Percentiles rank a stretch among this genome's conserved stretches.
Conservation (phyloP, 345 rosid species). For the Syzygium oleosum region DNA sequence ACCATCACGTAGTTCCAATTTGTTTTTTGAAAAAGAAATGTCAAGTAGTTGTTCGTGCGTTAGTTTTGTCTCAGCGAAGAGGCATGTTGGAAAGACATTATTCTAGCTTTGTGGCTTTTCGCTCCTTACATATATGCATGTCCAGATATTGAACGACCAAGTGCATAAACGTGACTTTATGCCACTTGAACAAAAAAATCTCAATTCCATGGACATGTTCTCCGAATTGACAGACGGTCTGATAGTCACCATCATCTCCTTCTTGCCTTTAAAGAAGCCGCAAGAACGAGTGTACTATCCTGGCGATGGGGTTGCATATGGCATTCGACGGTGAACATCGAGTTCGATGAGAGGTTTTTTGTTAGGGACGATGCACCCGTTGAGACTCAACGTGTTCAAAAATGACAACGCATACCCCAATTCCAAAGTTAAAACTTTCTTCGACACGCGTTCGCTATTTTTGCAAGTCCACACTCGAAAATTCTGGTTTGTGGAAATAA, state of each 20-base stretch:
- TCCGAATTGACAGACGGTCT: slow-evolving; percentile 2
- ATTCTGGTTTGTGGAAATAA: no score
- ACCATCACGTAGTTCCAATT: background rate
- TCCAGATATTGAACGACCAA: background rate
- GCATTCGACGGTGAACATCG: slow-evolving; percentile 5
- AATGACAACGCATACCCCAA: no score
- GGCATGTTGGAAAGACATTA: background rate
- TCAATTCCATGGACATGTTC: slow-evolving; percentile 3
- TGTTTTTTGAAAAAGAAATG: no score
- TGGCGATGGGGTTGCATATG: slow-evolving; percentile 19
- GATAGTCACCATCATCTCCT: slow-evolving; percentile 12
- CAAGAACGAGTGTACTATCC: slow-evolving; percentile 18
- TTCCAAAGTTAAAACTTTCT: background rate
- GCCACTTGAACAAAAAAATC: background rate
- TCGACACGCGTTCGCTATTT: no score
- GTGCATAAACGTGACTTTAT: background rate
- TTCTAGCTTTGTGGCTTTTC: background rate
- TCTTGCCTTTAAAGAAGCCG: slow-evolving; percentile 34
- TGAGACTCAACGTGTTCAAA: background rate
- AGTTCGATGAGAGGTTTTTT: slow-evolving; percentile 25
- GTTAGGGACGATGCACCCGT: background rate
- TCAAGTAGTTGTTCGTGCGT: background rate
- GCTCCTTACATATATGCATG: background rate
- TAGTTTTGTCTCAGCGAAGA: background rate
- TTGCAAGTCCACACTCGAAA: background rate